Base-by-base conservation (phyloP, 2,329 filamentous ascomycete genomes). In the Talaromyces sp. region DNA sequence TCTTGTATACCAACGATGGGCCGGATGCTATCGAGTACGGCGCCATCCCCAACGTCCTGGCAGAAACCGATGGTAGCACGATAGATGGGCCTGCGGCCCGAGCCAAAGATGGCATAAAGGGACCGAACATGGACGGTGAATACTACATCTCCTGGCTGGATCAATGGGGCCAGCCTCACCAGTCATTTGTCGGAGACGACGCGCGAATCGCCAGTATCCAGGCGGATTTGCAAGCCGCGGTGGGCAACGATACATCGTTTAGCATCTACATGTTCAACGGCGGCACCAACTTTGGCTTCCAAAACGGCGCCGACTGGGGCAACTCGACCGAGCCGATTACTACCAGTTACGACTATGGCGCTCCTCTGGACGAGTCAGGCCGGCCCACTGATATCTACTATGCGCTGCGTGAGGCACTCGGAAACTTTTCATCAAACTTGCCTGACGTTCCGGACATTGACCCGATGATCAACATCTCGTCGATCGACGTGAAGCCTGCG, bases 211-310 rank as follows among this genome's bases (percentile, higher is more conserved):
- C 60, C 22, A 52, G 57, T 3, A 55, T 62, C 28, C 36, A 59
- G n/a, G 57, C 64, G 66, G 78, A 79, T 59, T 62, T 80, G 2
- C 70, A 72, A 32, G 76, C 68, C 66, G 73, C 77, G 32, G 67
- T 81, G 17, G 66, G 67, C 3, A 73, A 72, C 28, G 73, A 75
- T 2, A 71, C 72, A 49, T 80, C 79, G 0, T 78, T 84, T 62
- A 81, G 75, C 67, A 66, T 83, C 60, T 83, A 82, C 67, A 82
- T 83, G 80, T 79, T 83, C 62, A 80, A 83, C 63, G 81, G 81
- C 4, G 81, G 81, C 0, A 83, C 80, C 2, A 83, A 82, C 60
- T 83, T 78, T 63, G 81, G 74, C 0, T 80, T 82, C 61, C 70
- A 77, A 22, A 81, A 78, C 65, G 81, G 81, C 8, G 78, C 76